A percentile compares a stretch with the other conserved stretches of the same genome.
Evolutionary conservation across 345 rosid species (phyloP).

Genomic region (Arabidopsis suecica): DNA sequence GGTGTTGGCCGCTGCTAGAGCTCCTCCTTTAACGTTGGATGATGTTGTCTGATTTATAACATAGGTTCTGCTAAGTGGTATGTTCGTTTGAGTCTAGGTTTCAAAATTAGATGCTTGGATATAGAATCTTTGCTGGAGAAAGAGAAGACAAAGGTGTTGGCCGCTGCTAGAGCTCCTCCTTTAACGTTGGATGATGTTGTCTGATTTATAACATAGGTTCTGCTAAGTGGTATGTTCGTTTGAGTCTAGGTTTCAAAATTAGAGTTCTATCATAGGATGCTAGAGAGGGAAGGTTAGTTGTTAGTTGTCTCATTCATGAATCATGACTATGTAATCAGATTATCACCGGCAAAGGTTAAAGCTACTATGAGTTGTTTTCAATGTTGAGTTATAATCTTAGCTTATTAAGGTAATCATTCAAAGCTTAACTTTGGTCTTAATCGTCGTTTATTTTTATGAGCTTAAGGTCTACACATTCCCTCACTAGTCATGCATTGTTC

Average conservation of each 20-base stretch:
- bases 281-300: not conserved
- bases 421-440: too few relatives aligned
- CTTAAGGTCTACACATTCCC: too few relatives aligned
- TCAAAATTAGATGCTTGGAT: not conserved
- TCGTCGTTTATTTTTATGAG: too few relatives aligned
- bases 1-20: not conserved
- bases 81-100: not conserved
- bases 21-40: not conserved
- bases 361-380: too few relatives aligned
- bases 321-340: not conserved
- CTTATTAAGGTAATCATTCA: too few relatives aligned
- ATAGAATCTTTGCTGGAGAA: not conserved
- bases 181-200: conserved; percentile 1
- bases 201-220: not conserved
- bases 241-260: not conserved
- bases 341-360: not conserved
- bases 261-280: not conserved
- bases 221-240: not conserved
- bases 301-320: not conserved
- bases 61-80: not conserved
- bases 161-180: not conserved
- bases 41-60: not conserved
- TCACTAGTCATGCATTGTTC: too few relatives aligned
- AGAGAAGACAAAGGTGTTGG: not conserved
- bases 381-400: too few relatives aligned